Base-by-base conservation (phyloP, 2,329 filamentous ascomycete species). In the Trichoderma harzianum region DNA sequence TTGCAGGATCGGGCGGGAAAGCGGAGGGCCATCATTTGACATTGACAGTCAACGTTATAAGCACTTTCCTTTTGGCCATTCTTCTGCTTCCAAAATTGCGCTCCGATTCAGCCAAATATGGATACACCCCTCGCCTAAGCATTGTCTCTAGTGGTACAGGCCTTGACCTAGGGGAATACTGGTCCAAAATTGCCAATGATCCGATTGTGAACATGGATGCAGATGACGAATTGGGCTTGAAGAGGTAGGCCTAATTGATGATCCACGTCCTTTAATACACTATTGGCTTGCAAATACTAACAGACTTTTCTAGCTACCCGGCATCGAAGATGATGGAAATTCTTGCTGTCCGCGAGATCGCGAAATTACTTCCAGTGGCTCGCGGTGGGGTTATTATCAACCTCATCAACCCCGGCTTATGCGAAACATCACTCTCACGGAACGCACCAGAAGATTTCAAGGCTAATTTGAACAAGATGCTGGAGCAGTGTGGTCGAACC, bases 31-130 rank as follows among this genome's bases (percentile, higher is more conserved):
- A 82, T 68, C 84, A 86, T 76, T 75, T 75, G n/a, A 82, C 78
- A 36, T 75, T 86, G 66, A 83, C 82, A 4, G 81, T 86, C 53
- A 87, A 87, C 74, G 82, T 86, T 18, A 77, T 87, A 39, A 81
- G 80, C 4, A 86, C 84, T 0, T 83, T 84, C 53, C 77, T 87
- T 34, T 78, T 87, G 69, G 81, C 82, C 0, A 55, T 87, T 7
- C 74, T 83, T 67, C 74, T 86, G 30, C 76, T 88, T 26, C 85
- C 85, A 1, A 75, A 77, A 36, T 73, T 88, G 18, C 61, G 61
- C 24, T 21, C 26, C 4, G 61, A 64, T 8, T 43, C 61, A 21
- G 26, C 61, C 18, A 75, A 79, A 80, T 30, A 36, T 16, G 76
- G 76, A 16, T 82, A 83, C 10, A 81, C 80, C 2, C 75, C 67